Evolutionary conservation across 192 early-diverging fungal genomes (phyloP).

Genomic region (Mortierella antarctica): DNA sequence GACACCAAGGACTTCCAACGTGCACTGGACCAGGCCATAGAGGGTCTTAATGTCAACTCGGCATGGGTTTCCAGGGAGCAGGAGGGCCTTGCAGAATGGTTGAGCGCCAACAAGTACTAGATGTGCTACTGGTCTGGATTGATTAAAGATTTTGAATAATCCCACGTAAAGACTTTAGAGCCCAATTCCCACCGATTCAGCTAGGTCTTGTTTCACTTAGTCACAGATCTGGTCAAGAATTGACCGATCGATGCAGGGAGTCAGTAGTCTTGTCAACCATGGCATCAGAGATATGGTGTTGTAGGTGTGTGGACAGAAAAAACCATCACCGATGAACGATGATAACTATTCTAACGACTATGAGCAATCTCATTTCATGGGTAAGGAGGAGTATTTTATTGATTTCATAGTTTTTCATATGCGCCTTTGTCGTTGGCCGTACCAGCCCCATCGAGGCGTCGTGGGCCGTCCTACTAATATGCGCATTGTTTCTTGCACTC

Average conservation of each 20-base stretch:
- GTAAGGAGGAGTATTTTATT: too few relatives aligned
- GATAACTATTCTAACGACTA: too few relatives aligned
- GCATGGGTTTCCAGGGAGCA: slow-evolving; percentile 66
- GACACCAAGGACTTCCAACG: slow-evolving; percentile 73
- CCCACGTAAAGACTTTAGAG: not conserved
- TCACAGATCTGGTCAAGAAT: too few relatives aligned
- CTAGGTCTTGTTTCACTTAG: not conserved
- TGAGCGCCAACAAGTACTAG: slow-evolving; percentile 46
- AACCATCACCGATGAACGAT: not conserved
- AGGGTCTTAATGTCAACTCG: slow-evolving; percentile 71
- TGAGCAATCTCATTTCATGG: too few relatives aligned
- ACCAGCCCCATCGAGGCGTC: too few relatives aligned
- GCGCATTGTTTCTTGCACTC: too few relatives aligned
- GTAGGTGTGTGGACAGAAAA: not conserved
- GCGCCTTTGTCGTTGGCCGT: too few relatives aligned
- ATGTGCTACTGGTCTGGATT: too few relatives aligned
- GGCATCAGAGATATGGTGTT: not conserved
- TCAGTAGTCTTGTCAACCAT: not conserved
- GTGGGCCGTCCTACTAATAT: too few relatives aligned
- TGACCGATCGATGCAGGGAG: not conserved
- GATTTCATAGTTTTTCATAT: too few relatives aligned
- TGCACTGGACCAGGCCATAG: slow-evolving; percentile 79
- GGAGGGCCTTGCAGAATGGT: slow-evolving; percentile 63
- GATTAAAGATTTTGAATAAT: too few relatives aligned
- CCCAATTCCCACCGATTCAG: too few relatives aligned